Base-by-base conservation (phyloP, 371 early-diverging fungal species). In the Capniomyces stellatus region DNA sequence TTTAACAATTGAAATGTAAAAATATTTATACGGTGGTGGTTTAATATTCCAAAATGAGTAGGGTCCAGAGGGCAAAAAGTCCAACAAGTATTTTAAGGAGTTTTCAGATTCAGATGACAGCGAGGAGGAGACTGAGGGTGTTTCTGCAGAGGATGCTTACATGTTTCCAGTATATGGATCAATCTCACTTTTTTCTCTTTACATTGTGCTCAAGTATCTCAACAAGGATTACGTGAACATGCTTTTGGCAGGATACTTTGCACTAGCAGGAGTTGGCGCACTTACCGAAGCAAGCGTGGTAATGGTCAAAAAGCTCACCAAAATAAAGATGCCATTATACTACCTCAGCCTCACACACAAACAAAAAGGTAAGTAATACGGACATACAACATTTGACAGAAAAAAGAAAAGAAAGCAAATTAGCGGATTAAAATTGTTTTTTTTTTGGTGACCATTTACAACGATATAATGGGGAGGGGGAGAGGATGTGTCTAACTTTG, bases 81-180 rank as follows among this genome's bases (percentile, higher is more conserved):
- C 54, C 51, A 41, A 29, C 28, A 44, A 52, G 27, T 60, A 54
- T 46, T 56, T 58, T 15, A 61, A 58, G 27, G 66, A 64, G 42
- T 59, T 61, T 53, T 77, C 77, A 1, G 83, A 82, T 40, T 70
- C 73, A 6, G 69, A 79, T 19, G 69, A 69, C 13, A 69, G 69
- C 12, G 78, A 76, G 40, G 71, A 72, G 21, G 69, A 71, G 15
- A 66, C 69, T 51, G 94, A 95, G 59, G 78, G 81, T 39, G 75
- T 95, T 56, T 77, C 85, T 2, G 62, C 86, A 2, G 76, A 83
- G 58, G 96, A 95, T 67, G 96, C 96, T 23, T 84, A 87, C 66
- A 76, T 82, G 85, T 90, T 91, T 62, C 93, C 96, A 10, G 63
- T 93, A 25, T 79, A 87, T 61, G 96, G 92, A 24, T 92, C 92